These are phyloP conservation scores for Chloris gayana DNA, from an alignment of 176 grass and related monocot species.

Conservation along the genomic window DNA sequence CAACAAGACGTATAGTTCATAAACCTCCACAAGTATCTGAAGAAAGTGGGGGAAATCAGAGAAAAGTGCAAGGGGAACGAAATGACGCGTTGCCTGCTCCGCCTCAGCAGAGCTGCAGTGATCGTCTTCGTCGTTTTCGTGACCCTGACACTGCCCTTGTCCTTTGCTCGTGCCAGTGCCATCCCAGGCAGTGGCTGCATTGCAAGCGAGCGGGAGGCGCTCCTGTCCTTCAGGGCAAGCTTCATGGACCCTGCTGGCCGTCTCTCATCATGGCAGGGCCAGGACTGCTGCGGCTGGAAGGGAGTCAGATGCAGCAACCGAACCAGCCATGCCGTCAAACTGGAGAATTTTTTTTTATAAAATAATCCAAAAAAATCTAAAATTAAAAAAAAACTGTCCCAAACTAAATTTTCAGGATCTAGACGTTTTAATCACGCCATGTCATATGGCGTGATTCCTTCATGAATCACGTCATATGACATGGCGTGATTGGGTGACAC, in stretches of 20 bases:
- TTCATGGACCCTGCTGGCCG: neutral
- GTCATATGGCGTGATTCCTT: no score
- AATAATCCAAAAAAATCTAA: no score
- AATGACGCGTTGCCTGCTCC: neutral
- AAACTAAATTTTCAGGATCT: no score
- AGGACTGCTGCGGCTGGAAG: constrained; percentile 48
- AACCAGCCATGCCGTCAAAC: no score
- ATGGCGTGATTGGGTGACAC: no score
- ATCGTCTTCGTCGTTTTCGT: neutral
- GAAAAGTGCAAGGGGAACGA: neutral
- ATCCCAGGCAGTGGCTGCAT: neutral
- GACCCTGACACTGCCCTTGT: neutral
- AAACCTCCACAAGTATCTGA: neutral
- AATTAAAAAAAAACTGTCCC: no score
- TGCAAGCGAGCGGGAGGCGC: neutral
- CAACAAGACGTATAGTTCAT: no score
- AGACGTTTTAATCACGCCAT: no score
- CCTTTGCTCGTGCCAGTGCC: neutral
- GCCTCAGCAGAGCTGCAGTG: neutral
- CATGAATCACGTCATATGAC: no score
- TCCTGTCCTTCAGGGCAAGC: constrained; percentile 20
- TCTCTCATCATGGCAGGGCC: constrained; percentile 40
- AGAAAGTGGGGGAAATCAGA: neutral
- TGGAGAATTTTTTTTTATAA: no score
- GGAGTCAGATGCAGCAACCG: no score